A percentile compares a stretch with the other conserved stretches of the same genome.
phyloP scores from a whole-genome alignment of 148 eudicot genomes.

The Rhododendron ovatum region DNA sequence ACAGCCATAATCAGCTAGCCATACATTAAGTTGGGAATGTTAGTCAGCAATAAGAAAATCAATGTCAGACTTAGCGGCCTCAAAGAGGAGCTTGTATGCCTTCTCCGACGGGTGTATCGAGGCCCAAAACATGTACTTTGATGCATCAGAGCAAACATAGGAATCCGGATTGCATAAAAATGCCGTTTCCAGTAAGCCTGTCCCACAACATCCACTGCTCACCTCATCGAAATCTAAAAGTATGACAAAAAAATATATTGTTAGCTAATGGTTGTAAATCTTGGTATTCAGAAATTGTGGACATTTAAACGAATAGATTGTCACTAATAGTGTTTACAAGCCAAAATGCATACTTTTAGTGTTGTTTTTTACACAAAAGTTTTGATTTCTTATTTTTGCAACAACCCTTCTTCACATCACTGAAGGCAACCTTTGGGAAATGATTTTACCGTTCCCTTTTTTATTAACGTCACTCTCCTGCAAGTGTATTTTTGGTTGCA shows the following conservation, averaged over 20 bases:
- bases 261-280: not conserved
- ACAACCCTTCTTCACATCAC: too few relatives aligned
- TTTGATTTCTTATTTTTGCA: not conserved
- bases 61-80: conserved; percentile 26
- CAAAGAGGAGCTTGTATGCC: conserved; percentile 21
- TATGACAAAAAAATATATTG: not conserved
- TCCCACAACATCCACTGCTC: conserved; percentile 51
- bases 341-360: too few relatives aligned
- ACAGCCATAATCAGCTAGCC: not conserved
- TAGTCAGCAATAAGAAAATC: conserved; percentile 20
- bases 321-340: too few relatives aligned
- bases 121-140: conserved; percentile 53
- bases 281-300: too few relatives aligned
- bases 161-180: conserved; percentile 35
- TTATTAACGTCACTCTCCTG: too few relatives aligned
- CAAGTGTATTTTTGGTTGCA: too few relatives aligned
- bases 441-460: too few relatives aligned
- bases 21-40: not conserved
- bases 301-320: too few relatives aligned
- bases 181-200: conserved; percentile 44
- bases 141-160: conserved; percentile 37
- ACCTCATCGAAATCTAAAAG: conserved; percentile 51
- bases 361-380: not conserved
- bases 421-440: too few relatives aligned
- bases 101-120: conserved; percentile 32